phyloP scores from a whole-genome alignment of 352 stramenopile species.

The Pythium utonaiense region DNA sequence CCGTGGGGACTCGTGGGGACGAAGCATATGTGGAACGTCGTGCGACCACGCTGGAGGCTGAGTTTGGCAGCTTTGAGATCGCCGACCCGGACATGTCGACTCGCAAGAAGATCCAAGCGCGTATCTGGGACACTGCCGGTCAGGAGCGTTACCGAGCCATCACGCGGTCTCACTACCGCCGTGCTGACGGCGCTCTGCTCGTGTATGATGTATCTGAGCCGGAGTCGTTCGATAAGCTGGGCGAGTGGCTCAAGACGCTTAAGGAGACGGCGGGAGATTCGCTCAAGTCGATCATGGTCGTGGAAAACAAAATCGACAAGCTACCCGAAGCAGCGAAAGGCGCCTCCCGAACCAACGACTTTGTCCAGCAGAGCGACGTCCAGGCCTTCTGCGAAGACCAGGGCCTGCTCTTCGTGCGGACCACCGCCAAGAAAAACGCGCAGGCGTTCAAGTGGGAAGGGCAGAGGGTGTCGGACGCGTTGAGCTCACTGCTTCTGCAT shows the following conservation, averaged over 20 bases:
- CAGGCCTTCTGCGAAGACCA: conserved; percentile 52
- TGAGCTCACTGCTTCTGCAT: conserved; percentile 52
- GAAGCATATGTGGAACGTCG: conserved; percentile 58
- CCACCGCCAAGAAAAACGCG: conserved; percentile 60
- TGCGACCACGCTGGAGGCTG: conserved; percentile 61
- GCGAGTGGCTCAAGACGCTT: conserved; percentile 87
- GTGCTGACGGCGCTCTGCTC: conserved; percentile 83
- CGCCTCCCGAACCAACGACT: conserved; percentile 22
- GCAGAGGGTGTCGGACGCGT: conserved; percentile 40
- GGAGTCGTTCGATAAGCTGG: conserved; percentile 82
- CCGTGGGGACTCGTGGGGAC: conserved; percentile 60
- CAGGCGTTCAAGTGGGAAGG: conserved; percentile 58
- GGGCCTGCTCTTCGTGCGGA: conserved; percentile 58
- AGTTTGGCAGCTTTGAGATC: conserved; percentile 73
- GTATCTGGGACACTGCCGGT: conserved; percentile 88
- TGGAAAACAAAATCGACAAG: conserved; percentile 91
- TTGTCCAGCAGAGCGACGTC: conserved; percentile 45
- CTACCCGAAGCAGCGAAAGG: conserved; percentile 14
- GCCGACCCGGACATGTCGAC: conserved; percentile 47
- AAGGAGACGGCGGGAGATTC: conserved; percentile 81
- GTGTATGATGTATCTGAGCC: conserved; percentile 90
- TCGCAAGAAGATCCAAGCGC: conserved; percentile 61
- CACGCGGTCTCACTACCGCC: conserved; percentile 80
- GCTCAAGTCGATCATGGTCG: conserved; percentile 82
- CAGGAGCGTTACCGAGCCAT: conserved; percentile 90